phyloP scores from a whole-genome alignment of 768 basidiomycete species.

The Trametes maxima region DNA sequence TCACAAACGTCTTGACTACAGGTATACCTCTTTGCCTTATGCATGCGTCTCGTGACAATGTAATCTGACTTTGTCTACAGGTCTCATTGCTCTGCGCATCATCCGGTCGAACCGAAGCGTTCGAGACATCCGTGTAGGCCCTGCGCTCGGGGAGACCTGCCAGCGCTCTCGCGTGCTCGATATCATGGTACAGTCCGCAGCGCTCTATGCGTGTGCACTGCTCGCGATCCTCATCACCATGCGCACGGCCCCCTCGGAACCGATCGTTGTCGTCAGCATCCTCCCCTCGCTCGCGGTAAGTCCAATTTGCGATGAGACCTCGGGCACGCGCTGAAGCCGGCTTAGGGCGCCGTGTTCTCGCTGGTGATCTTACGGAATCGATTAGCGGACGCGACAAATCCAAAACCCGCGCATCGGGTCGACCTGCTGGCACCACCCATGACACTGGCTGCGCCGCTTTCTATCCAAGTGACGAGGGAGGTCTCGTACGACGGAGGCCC shows the following conservation, averaged over 20 bases:
- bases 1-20: background rate
- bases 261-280: background rate
- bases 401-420: background rate
- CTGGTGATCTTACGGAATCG: background rate
- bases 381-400: background rate
- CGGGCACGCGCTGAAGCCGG: background rate
- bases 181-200: slow-evolving; percentile 6
- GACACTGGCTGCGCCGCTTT: background rate
- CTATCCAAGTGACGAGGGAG: background rate
- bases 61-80: background rate
- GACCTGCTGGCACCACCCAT: background rate
- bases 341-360: slow-evolving; percentile 1
- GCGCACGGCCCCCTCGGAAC: background rate
- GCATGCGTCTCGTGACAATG: background rate
- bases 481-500: background rate
- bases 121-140: background rate
- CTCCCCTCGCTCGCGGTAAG: background rate
- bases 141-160: no score
- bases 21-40: background rate
- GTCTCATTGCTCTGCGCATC: background rate
- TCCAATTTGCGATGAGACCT: background rate
- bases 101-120: background rate
- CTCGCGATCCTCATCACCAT: background rate
- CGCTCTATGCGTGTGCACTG: background rate
- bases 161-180: background rate